Evolutionary conservation across 2,329 filamentous ascomycete genomes (phyloP).

Genomic region (Ilyonectria mors-panacis): DNA sequence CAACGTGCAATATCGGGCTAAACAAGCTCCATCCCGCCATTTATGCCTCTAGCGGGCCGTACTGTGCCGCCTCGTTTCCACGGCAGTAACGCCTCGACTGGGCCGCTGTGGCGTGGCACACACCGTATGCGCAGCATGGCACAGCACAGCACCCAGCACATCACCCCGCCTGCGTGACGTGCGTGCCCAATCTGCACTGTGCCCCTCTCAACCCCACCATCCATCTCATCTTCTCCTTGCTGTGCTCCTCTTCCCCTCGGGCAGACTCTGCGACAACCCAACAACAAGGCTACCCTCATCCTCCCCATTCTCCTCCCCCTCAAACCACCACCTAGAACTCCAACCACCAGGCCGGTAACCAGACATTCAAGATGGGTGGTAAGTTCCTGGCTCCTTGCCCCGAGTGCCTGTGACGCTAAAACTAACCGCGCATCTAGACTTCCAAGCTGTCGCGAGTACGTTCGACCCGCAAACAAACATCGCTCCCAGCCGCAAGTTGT

Average conservation of each 20-base stretch:
- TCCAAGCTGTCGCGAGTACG: constrained; percentile 64
- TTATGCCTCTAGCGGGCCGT: constrained; percentile 47
- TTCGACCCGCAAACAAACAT: constrained; percentile 34
- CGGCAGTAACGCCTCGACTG: constrained; percentile 27
- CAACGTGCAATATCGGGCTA: constrained; percentile 45
- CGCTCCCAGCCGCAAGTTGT: neutral
- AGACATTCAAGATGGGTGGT: constrained; percentile 47
- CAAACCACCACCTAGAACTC: constrained; percentile 16
- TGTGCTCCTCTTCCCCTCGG: constrained; percentile 43
- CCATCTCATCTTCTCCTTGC: constrained; percentile 44
- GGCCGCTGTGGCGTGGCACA: neutral
- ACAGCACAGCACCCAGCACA: constrained; percentile 17
- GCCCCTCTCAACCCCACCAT: constrained; percentile 56
- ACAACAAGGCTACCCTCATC: constrained; percentile 30
- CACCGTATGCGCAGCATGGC: neutral
- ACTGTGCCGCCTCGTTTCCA: constrained; percentile 43
- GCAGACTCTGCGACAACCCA: constrained; percentile 55
- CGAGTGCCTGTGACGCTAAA: constrained; percentile 16
- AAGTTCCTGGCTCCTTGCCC: constrained; percentile 25
- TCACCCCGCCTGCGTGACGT: constrained; percentile 28
- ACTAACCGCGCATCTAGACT: constrained; percentile 56
- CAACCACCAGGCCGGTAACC: constrained; percentile 25
- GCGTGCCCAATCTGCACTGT: constrained; percentile 54
- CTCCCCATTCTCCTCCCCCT: constrained; percentile 12
- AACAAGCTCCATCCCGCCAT: constrained; percentile 42